Base-by-base conservation (phyloP, 78 protist genomes). In the Cavenderia fasciculata region DNA sequence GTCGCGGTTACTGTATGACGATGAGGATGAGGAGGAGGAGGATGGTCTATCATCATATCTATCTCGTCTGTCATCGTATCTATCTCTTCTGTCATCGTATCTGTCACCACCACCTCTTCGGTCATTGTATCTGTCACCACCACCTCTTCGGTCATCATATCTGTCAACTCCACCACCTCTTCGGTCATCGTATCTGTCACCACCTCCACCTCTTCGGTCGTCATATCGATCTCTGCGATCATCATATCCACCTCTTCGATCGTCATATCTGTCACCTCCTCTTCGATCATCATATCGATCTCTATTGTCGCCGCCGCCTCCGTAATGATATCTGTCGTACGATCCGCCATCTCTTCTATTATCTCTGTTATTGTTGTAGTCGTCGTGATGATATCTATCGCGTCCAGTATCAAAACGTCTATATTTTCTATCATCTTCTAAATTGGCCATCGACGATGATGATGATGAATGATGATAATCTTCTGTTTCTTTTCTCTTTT, bases 391-490 rank as follows among this genome's bases (percentile, higher is more conserved):
- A 31, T 74, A 74, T 43, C 59, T 5, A 49, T 74, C 68, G 2
- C 82, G 16, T 46, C 78, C 1, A 6, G 27, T 44, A 29, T 66
- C 78, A 25, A 56, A 41, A 19, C 87, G 23, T 63, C 74, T 38
- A 11, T 66, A 65, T 34, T 79, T 59, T 38, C 77, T 62, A 6
- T 52, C 59, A 33, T 62, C 33, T 11, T 74, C 46, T 33, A 27
- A 2, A 41, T 18, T 40, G 11, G 38, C 21, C 6, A 8, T 34
- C 2, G 7, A 4, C 5, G 61, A 7, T n/a, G n/a, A n/a, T n/a
- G n/a, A n/a, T n/a, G n/a, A n/a, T n/a, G n/a, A n/a, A n/a, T n/a
- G n/a, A n/a, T n/a, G n/a, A n/a, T n/a, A n/a, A n/a, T 54, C 65
- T 40, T 49, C 52, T 29, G 54, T 31, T 36, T 46, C 52, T 25